Evolutionary conservation across 2,329 filamentous ascomycete species (phyloP).

Genomic region (Phialocephala subalpina): DNA sequence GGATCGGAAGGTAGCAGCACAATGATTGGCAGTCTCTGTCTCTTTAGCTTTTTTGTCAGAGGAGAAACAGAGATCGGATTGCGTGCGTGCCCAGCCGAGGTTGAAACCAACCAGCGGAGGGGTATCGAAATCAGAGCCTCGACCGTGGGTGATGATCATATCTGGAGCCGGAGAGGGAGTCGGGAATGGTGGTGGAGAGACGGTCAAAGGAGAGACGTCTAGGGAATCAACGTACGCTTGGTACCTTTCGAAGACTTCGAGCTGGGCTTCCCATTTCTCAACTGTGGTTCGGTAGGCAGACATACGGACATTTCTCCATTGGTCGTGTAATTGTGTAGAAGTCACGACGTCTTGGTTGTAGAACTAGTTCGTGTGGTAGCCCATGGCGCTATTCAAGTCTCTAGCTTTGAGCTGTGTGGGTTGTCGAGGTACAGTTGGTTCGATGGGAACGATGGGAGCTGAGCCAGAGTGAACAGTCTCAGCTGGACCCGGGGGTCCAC

Average conservation of each 20-base stretch:
- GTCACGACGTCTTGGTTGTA: no score
- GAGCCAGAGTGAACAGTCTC: background rate
- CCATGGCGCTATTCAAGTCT: background rate
- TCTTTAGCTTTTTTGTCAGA: background rate
- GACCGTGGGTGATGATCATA: constrained; percentile 12
- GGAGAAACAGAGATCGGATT: constrained; percentile 8
- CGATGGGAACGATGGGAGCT: background rate
- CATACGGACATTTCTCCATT: background rate
- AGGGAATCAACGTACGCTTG: no score
- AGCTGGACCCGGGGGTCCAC: background rate
- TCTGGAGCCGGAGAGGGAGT: background rate
- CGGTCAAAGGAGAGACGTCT: no score
- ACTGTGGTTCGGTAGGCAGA: background rate
- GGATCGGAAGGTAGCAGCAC: constrained; percentile 6
- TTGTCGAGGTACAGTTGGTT: background rate
- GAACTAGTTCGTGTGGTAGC: no score
- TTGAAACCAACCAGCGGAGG: constrained; percentile 12
- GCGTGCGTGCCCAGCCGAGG: constrained; percentile 16
- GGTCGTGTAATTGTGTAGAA: background rate
- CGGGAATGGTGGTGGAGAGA: background rate
- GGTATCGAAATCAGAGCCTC: constrained; percentile 8
- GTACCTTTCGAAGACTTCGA: background rate
- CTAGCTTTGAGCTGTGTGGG: background rate
- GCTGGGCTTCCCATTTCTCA: background rate
- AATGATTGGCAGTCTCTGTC: background rate